Evolutionary conservation across 345 rosid genomes (phyloP), one percentile per base, ranked within the genome.

Genomic region (Stellera chamaejasme): DNA sequence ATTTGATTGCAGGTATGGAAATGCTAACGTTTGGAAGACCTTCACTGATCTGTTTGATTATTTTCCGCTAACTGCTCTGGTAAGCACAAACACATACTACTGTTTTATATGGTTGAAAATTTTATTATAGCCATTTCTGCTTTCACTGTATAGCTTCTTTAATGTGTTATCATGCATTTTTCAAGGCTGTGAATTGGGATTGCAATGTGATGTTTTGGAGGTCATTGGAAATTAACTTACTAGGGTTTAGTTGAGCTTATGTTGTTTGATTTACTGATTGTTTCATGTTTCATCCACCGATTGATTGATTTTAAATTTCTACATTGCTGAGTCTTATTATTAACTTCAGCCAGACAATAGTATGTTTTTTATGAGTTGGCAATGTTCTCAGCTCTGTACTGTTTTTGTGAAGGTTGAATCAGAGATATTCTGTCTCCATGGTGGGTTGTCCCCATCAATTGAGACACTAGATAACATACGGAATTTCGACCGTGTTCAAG

Each of bases 11-110:
- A 92, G 98, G 78, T 92, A 92, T 69, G 99, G 99, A 43, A 92
- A 82, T 68, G 97, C 97, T 55, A 84, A 83, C 61, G 95, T 88
- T 55, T 88, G 98, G 95, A 87, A 88, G 79, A 85, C 66, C 62
- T 87, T 85, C 61, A 89, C 99, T 27, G 97, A 92, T 66, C 81
- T 92, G 59, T 92, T 92, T 64, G 99, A 92, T 67, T 92, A 86
- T 79, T 84, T 93, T 60, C 96, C 99, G 26, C 68, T 88, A 72
- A 92, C 97, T 50, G 98, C 98, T 59, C 74, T 93, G 97, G 99
- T 93, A 64, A 82, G 91, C 83, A 60, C 73, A 46, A 41, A 50
- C 11, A 39, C 19, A 25, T 11, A 56, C n/a, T 27, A 10, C 14
- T 1, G 4, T 50, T 45, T 45, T 11, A 39, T 45, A 28, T 42